A percentile compares a stretch with the other conserved stretches of the same genome.
phyloP scores from a whole-genome alignment of 2,329 filamentous ascomycete species.

The Fusarium vanettenii region DNA sequence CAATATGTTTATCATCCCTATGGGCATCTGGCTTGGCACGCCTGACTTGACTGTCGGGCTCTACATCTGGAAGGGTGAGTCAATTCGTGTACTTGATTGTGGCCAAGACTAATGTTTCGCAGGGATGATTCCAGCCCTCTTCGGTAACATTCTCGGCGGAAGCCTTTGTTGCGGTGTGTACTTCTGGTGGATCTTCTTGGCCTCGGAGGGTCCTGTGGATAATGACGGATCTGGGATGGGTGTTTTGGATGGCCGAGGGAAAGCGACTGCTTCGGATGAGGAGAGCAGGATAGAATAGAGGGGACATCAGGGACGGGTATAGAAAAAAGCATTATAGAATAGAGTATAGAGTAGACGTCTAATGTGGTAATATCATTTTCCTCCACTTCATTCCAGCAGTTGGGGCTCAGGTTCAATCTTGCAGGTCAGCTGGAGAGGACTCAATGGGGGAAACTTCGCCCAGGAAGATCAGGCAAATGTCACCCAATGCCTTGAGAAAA shows the following conservation, averaged over 20 bases:
- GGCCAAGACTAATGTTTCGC: background rate
- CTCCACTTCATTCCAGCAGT: background rate
- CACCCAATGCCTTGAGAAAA: background rate
- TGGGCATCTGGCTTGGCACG: constrained; percentile 61
- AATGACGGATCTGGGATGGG: constrained; percentile 7
- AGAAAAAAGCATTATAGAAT: background rate
- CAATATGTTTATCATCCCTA: constrained; percentile 66
- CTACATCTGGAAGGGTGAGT: constrained; percentile 66
- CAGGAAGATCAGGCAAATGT: background rate
- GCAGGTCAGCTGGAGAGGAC: background rate
- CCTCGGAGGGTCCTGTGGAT: background rate
- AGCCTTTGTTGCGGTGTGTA: constrained; percentile 61
- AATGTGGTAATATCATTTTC: background rate
- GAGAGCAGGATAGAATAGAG: constrained; percentile 23
- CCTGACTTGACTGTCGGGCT: constrained; percentile 58
- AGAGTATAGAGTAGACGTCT: background rate
- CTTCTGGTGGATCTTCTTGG: constrained; percentile 42
- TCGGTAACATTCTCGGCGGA: constrained; percentile 68
- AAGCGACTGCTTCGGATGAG: constrained; percentile 23
- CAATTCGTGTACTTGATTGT: rapidly evolving
- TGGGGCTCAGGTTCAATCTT: background rate
- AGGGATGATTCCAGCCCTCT: constrained; percentile 60
- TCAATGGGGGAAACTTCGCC: background rate
- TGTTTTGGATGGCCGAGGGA: constrained; percentile 4
- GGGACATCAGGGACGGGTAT: background rate